Conservation (phyloP, 1,139 yeast species). For the Kodamaea ohmeri region DNA sequence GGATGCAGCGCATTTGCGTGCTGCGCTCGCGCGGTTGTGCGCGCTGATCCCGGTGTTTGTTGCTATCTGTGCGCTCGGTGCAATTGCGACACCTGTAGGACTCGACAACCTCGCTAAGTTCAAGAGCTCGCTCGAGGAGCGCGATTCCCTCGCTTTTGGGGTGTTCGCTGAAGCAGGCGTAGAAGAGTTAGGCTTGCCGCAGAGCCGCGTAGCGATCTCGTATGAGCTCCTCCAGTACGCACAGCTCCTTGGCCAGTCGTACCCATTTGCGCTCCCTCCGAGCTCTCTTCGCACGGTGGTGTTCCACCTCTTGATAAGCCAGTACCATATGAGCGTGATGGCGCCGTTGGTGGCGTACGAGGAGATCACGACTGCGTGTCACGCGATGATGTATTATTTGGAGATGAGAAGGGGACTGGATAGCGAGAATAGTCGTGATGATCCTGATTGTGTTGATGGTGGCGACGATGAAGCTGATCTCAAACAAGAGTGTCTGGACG, state of each 20-base stretch:
- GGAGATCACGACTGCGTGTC: constrained; percentile 31
- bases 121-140: constrained; percentile 30
- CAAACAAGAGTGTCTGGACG: not conserved
- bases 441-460: no score
- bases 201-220: constrained; percentile 26
- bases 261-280: constrained; percentile 23
- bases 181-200: constrained; percentile 16
- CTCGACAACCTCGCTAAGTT: constrained; percentile 34
- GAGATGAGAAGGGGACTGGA: constrained; percentile 12
- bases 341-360: constrained; percentile 41
- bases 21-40: constrained; percentile 25
- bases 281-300: constrained; percentile 27
- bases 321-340: constrained; percentile 35
- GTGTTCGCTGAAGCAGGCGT: constrained; percentile 17
- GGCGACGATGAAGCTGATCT: not conserved
- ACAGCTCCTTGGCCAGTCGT: constrained; percentile 21
- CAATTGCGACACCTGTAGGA: constrained; percentile 32
- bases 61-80: constrained; percentile 35
- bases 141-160: constrained; percentile 20
- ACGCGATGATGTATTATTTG: constrained; percentile 34
- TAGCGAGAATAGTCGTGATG: no score
- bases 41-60: constrained; percentile 29
- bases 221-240: constrained; percentile 26
- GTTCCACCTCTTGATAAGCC: constrained; percentile 32
- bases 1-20: constrained; percentile 21